These are phyloP conservation scores for Aegilops umbellulata DNA, from an alignment of 176 grass and related monocot genomes.

Conservation along the genomic window DNA sequence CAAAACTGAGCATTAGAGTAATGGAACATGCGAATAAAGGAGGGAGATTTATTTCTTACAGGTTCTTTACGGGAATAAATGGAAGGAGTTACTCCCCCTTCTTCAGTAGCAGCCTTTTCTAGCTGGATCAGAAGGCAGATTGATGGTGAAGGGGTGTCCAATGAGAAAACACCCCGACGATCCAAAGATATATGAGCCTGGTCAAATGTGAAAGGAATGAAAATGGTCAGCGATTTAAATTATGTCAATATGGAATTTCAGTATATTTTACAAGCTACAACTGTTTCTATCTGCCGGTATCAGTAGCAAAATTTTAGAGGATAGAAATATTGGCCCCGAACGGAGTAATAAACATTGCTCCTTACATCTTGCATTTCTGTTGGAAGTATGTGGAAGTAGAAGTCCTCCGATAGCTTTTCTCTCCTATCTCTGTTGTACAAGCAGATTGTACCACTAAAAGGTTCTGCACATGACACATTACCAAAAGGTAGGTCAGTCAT, in stretches of 20 bases:
- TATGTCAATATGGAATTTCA: constrained; percentile 17
- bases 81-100: constrained; percentile 91
- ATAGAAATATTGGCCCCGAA: not conserved
- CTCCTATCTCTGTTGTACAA: constrained; percentile 98
- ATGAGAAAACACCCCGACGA: constrained; percentile 69
- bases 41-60: constrained; percentile 61
- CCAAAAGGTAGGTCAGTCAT: constrained; percentile 25
- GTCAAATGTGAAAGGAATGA: constrained; percentile 17
- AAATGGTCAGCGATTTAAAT: constrained; percentile 28
- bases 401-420: constrained; percentile 96
- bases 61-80: constrained; percentile 99
- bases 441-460: constrained; percentile 95
- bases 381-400: constrained; percentile 80
- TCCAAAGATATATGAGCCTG: constrained; percentile 70
- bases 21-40: constrained; percentile 9
- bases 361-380: constrained; percentile 90
- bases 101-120: constrained; percentile 89
- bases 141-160: constrained; percentile 87
- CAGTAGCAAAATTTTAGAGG: constrained; percentile 11
- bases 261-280: not conserved
- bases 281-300: not conserved
- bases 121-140: constrained; percentile 91
- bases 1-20: constrained; percentile 33
- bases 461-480: constrained; percentile 54
- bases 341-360: constrained; percentile 9